Evolutionary conservation across 78 protist species (phyloP).

Genomic region (Dictyostelium purpureum): DNA sequence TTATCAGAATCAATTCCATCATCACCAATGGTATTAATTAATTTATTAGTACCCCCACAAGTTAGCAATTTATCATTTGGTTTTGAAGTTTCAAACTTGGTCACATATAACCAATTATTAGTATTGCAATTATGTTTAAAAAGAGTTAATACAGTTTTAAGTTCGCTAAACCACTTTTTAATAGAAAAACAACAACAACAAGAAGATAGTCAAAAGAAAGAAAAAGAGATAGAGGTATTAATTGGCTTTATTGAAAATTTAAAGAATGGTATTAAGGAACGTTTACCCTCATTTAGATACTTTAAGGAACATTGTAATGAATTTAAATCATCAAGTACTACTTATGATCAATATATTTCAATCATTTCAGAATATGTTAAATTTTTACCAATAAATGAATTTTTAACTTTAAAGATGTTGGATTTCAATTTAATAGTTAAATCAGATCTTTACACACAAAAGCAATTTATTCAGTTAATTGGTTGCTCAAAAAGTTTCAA

Average conservation of each 20-base stretch:
- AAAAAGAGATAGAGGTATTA: not conserved
- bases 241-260: slow-evolving; percentile 16
- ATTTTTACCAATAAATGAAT: slow-evolving; percentile 7
- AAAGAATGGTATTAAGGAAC: slow-evolving; percentile 26
- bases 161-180: not conserved
- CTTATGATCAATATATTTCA: slow-evolving; percentile 18
- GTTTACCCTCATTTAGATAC: slow-evolving; percentile 7
- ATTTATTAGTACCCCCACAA: slow-evolving; percentile 42
- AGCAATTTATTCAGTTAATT: slow-evolving; percentile 45
- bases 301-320: not conserved
- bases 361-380: slow-evolving; percentile 23
- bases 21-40: slow-evolving; percentile 34
- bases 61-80: slow-evolving; percentile 4
- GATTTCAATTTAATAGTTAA: not conserved
- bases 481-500: slow-evolving; percentile 44
- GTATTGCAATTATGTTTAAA: slow-evolving; percentile 32
- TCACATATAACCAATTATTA: slow-evolving; percentile 21
- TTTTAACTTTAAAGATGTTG: not conserved
- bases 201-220: not conserved
- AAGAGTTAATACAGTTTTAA: slow-evolving; percentile 44
- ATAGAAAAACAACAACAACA: not conserved
- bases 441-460: slow-evolving; percentile 38
- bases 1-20: slow-evolving; percentile 23
- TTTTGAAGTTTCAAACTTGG: not conserved
- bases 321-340: not conserved